Base-by-base conservation (phyloP, 176 grass and related monocot species). In the Phoenix dactylifera region DNA sequence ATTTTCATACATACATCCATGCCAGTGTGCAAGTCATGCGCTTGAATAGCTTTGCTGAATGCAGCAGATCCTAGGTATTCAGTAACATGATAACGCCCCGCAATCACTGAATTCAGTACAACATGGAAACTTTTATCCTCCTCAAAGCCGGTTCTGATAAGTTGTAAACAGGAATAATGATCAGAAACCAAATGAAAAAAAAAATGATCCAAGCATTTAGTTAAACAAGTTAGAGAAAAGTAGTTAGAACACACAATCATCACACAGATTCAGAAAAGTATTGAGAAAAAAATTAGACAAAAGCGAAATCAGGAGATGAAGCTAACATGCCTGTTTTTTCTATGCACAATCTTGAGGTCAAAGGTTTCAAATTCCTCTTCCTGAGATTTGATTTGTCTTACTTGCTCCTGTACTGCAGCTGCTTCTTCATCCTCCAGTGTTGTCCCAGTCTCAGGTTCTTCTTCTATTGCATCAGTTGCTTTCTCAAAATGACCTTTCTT, bases 1-100 rank as follows among this genome's bases (percentile, higher is more conserved):
- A 98, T 92, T 83, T 98, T 98, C 71, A 98, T 82, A 61, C 94
- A 98, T 18, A 98, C 94, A 78, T 98, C 94, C 94, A 98, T 92
- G 77, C 94, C 94, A 3, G 94, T 93, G 60, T 98, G 94, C 66
- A 98, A 77, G 73, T 98, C 94, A 83, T 98, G 94, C 55, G 94
- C 94, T 29, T 98, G 94, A 56, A 98, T 98, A 66, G 94, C 94
- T 72, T 98, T 98, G 79, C 94, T 98, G 67, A 98, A 98, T 23
- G 94, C 94, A 72, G 94, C 94, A 59, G 94, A 98, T 22, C 94
- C 94, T 29, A 98, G 66, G 83, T 86, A 98, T 66, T 98, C 94
- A 3, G 94, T 92, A 61, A 98, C 94, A 76, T 98, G 94, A 74
- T 98, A 98, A 24, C 94, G 87, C 24, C 94, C 93, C 39, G 94